Evolutionary conservation across 2,329 filamentous ascomycete species (phyloP), one percentile per base, ranked within the genome.

Genomic region (Penicillium frequentans): DNA sequence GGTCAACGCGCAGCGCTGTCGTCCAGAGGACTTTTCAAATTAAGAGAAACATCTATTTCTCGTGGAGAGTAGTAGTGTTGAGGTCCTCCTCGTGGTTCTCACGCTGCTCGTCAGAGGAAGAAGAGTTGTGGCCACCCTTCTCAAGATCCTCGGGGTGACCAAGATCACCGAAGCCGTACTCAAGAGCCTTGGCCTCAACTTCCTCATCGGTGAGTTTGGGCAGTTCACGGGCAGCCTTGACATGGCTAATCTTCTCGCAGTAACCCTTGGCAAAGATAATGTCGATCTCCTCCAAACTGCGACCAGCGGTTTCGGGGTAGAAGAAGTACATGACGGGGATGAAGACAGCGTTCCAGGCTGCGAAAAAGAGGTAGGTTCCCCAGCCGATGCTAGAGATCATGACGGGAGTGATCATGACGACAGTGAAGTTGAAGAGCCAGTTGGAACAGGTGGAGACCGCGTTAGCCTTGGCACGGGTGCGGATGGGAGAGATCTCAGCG

Each of bases 351-450:
- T 77, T 77, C 70, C 76, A 69, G 43, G 62, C 63, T 1, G 73
- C 75, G 56, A 79, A 78, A 69, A 79, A 77, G 33, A 78, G 69
- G 61, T 79, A 79, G 5, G 74, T 75, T 42, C 75, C 73, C 77
- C 77, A 79, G 5, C 65, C 59, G 39, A 77, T 77, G 37, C 61
- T 50, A 11, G 60, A 56, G 8, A 77, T 59, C 74, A 78, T 77
- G 45, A 77, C 72, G 0, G 76, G 76, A 0, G 76, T 78, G 54
- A 78, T 79, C 74, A 84, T 84, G 56, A 84, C 76, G 11, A 79
- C 74, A 4, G 79, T 79, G 68, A 83, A 84, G 71, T 83, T 83
- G 70, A 81, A 83, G 2, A 82, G 70, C 81, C 82, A 84, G 72
- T 84, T 84, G 31, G 75, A 76, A 68, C 77, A 79, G 5, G 81